Evolutionary conservation across 768 basidiomycete species (phyloP), one percentile per base, ranked within the genome.

Genomic region (Boletus rex-veris): DNA sequence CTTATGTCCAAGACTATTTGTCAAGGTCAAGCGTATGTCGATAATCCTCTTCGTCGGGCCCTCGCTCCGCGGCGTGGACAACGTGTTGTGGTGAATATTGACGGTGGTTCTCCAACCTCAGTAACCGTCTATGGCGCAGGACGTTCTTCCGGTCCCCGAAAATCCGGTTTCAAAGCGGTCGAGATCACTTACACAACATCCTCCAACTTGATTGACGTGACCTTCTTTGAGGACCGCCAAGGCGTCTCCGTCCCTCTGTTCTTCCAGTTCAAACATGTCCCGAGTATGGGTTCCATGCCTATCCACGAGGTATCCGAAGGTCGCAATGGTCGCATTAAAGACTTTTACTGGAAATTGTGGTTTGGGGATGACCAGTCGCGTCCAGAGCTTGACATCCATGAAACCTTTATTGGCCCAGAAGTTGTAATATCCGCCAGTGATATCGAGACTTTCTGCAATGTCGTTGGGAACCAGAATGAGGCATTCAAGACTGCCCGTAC

Each of bases 301-400:
- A 93, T 99, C 60, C 95, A 96, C 65, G 97, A 98, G 69, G 74
- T 96, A 53, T 81, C 84, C 5, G 78, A 80, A 9, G 90, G 81
- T 55, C 86, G 95, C 61, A 98, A 96, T 75, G 77, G 77, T 50
- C 84, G 90, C 57, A 95, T 98, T 76, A 98, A 97, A 75, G 83
- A 89, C 62, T 98, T 98, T 69, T 99, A 99, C 77, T 99, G 97
- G 97, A 86, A 86, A 68, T 74, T 98, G 33, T 98, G 97, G 97
- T 96, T 93, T 68, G 94, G 97, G 36, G 92, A 93, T 65, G 77
- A 90, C 56, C 81, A 88, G 61, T 70, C 69, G 2, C 77, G 98
- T 24, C 90, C 94, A 10, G 71, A 80, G n/a, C 84, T 98, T 57
- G 80, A 86, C 63, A 78, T 96, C 50, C 81, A 80, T 46, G 89